These are phyloP conservation scores for Trichoderma breve DNA, from an alignment of 2,329 filamentous ascomycete species.

Conservation along the genomic window DNA sequence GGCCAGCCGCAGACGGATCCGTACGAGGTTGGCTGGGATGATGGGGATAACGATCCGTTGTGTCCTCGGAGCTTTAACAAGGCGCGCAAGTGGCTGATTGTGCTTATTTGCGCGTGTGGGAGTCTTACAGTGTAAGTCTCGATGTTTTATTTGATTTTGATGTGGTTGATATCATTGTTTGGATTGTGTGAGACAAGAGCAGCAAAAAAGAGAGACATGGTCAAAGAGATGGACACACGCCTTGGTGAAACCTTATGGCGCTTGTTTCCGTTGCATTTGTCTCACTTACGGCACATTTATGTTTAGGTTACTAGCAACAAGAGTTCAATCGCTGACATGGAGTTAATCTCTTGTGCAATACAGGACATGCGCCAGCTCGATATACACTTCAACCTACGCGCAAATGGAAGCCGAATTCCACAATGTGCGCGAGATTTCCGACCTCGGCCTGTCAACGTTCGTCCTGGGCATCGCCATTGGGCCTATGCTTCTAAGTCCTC, in stretches of 20 bases:
- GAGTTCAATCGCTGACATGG: neutral
- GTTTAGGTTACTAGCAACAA: neutral
- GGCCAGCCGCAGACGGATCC: slow-evolving; percentile 38
- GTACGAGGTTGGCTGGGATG: slow-evolving; percentile 58
- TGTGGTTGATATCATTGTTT: neutral
- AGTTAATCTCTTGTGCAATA: neutral
- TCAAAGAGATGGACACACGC: neutral
- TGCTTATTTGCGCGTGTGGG: slow-evolving; percentile 68
- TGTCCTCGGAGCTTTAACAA: slow-evolving; percentile 69
- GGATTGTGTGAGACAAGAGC: neutral
- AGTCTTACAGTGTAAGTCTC: slow-evolving; percentile 77
- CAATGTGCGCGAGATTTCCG: slow-evolving; percentile 68
- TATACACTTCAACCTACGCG: slow-evolving; percentile 80
- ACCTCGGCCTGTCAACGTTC: slow-evolving; percentile 77
- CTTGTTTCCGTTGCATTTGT: neutral
- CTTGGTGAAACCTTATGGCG: slow-evolving; percentile 5
- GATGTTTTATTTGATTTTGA: neutral
- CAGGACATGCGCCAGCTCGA: slow-evolving; percentile 80
- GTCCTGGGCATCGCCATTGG: slow-evolving; percentile 71
- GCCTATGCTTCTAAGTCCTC: slow-evolving; percentile 60
- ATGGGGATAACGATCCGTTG: slow-evolving; percentile 64
- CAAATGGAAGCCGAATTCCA: slow-evolving; percentile 75
- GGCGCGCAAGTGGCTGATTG: slow-evolving; percentile 75
- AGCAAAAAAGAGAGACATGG: neutral
- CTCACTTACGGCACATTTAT: neutral